These are phyloP conservation scores for Suillus subaureus DNA, from an alignment of 768 basidiomycete species.

Conservation along the genomic window DNA sequence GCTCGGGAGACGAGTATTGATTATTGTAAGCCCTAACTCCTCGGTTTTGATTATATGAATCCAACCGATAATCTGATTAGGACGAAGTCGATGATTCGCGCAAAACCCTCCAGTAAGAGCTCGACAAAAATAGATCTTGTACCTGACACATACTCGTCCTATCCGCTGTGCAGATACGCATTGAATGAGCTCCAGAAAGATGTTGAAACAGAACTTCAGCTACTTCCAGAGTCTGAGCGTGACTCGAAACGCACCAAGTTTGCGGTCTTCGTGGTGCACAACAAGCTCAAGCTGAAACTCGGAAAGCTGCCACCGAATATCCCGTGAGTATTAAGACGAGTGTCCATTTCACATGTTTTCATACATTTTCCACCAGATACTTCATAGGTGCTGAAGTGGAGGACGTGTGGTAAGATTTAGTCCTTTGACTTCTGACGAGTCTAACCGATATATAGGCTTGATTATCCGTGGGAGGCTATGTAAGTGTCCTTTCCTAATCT, in stretches of 20 bases:
- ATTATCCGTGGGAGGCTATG: constrained; percentile 85
- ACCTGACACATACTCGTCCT: constrained; percentile 7
- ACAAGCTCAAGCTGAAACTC: constrained; percentile 88
- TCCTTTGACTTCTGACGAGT: constrained; percentile 5
- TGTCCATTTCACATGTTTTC: constrained; percentile 9
- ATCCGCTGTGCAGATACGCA: constrained; percentile 65
- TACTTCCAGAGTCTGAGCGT: constrained; percentile 71
- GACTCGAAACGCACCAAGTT: constrained; percentile 80
- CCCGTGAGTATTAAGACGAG: constrained; percentile 46
- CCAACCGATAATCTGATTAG: constrained; percentile 37
- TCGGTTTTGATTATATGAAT: constrained; percentile 18
- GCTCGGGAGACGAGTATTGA: constrained; percentile 78
- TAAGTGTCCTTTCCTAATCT: constrained; percentile 36
- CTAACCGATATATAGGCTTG: constrained; percentile 54
- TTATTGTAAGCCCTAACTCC: constrained; percentile 61
- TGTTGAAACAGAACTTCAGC: constrained; percentile 69
- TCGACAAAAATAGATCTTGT: constrained; percentile 2
- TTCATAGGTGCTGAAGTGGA: constrained; percentile 78
- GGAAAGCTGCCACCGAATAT: constrained; percentile 69
- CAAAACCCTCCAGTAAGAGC: constrained; percentile 82
- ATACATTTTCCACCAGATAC: constrained; percentile 49
- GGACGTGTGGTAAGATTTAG: constrained; percentile 65
- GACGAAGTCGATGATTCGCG: constrained; percentile 90
- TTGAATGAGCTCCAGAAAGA: constrained; percentile 88
- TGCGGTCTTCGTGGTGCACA: constrained; percentile 92